Evolutionary conservation across 1,139 yeast species (phyloP), one percentile per base, ranked within the genome.

Genomic region (Candida tunisiensis): DNA sequence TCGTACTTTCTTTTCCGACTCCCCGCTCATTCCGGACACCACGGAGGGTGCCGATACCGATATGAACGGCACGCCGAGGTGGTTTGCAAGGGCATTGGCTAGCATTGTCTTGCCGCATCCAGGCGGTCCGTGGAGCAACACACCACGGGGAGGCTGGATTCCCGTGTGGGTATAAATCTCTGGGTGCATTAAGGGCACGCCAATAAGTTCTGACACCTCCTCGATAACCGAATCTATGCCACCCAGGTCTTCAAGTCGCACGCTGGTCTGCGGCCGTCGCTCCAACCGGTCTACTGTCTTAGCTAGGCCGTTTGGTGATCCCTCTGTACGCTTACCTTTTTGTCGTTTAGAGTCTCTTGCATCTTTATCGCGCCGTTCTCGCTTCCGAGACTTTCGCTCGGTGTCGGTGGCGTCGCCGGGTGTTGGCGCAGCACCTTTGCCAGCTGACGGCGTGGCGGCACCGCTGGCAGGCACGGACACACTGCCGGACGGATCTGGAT

Each of bases 11-110:
- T 88, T 88, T 48, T 91, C 98, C 33, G 91, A 74, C 51, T 88
- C 99, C 25, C 98, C 98, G n/a, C 94, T 80, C 98, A 88, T 88
- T n/a, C 99, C 98, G 32, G 94, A 79, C 0, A 88, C 96, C 5
- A 91, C 82, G 1, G 94, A 78, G 1, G 98, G 98, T 0, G 99
- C 98, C 13, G 93, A 78, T 1, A 88, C 65, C 27, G 78, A 75
- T 16, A 88, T 70, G 44, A 91, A 88, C 0, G 98, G 95, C 0
- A 88, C 93, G 36, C 82, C 80, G 24, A 88, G 60, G 45, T 88
- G 95, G 16, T 94, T 93, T 2, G 98, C 98, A 23, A 88, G 59
- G 0, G 96, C 95, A 50, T 85, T 82, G 2, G 98, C 98, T 31
- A 88, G 73, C 28, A 93, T 74, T 0, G 99, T 88, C 45, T 88